Conservation (phyloP, 805 yeast genomes). For the Monosporozyma yasuniensis region DNA sequence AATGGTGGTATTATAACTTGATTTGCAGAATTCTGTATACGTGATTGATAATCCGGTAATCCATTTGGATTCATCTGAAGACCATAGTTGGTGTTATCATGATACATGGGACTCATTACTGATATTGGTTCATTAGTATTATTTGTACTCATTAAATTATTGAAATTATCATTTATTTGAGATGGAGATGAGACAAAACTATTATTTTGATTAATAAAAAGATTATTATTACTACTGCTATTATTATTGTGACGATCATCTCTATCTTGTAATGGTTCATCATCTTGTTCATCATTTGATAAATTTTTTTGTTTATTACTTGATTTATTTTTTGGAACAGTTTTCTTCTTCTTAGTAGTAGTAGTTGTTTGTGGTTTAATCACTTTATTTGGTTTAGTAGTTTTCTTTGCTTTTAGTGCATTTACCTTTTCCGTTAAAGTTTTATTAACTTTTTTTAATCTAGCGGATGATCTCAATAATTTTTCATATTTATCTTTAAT, state of each 20-base stretch:
- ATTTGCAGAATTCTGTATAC: neutral
- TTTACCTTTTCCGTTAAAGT: neutral
- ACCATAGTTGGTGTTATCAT: neutral
- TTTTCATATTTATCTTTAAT: neutral
- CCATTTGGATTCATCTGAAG: neutral
- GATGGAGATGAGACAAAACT: neutral
- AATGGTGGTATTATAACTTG: neutral
- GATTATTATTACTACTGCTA: neutral
- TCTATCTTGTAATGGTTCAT: neutral
- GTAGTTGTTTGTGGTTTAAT: neutral
- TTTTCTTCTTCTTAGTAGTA: too few species aligned
- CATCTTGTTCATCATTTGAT: neutral
- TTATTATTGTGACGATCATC: neutral
- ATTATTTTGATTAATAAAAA: too few species aligned
- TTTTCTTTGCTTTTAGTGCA: neutral
- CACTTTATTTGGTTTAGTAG: neutral
- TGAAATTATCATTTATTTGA: neutral
- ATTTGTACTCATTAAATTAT: neutral
- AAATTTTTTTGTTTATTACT: neutral
- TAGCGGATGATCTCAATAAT: neutral
- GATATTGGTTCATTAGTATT: neutral
- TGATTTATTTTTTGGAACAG: neutral
- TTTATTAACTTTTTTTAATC: neutral
- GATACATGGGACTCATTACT: neutral
- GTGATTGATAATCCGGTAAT: neutral